A percentile compares a stretch with the other conserved stretches of the same genome.
Evolutionary conservation across 495 filamentous ascomycete genomes (phyloP).

Genomic region (Parmelia sp.): DNA sequence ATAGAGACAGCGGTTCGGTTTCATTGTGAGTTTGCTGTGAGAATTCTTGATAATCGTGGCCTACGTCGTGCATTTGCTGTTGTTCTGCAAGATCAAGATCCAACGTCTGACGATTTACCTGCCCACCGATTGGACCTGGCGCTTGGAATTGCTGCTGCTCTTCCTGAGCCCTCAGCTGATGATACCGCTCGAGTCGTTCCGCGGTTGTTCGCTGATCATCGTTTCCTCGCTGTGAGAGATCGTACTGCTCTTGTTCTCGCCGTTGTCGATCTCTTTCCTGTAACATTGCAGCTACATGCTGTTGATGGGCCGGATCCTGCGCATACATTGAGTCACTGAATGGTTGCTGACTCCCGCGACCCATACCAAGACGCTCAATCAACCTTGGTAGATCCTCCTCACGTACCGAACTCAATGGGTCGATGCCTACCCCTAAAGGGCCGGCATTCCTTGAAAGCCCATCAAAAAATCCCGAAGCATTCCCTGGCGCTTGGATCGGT

Average conservation of each 20-base stretch:
- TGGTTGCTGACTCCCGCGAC: constrained; percentile 46
- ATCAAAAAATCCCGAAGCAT: constrained; percentile 69
- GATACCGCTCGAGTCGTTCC: constrained; percentile 59
- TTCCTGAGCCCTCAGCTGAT: constrained; percentile 51
- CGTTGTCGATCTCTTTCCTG: constrained; percentile 56
- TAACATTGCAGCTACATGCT: constrained; percentile 54
- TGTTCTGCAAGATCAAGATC: constrained; percentile 14
- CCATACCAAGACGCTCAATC: constrained; percentile 54
- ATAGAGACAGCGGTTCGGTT: constrained; percentile 54
- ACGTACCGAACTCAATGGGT: constrained; percentile 41
- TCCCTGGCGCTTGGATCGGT: constrained; percentile 52
- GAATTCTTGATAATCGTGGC: constrained; percentile 21
- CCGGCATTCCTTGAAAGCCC: constrained; percentile 41
- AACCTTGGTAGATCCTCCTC: constrained; percentile 57
- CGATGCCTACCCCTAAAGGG: constrained; percentile 47
- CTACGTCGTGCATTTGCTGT: constrained; percentile 26
- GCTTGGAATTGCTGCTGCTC: constrained; percentile 33
- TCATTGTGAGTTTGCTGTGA: constrained; percentile 21
- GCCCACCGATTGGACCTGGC: constrained; percentile 8
- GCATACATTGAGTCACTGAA: constrained; percentile 52
- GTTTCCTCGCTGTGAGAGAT: constrained; percentile 37
- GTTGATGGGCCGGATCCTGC: constrained; percentile 48
- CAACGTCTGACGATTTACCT: constrained; percentile 11
- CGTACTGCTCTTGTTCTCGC: constrained; percentile 58
- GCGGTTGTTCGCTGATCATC: constrained; percentile 49